Evolutionary conservation across 441 rosid genomes (phyloP), one percentile per base, ranked within the genome.

Genomic region (Corymbia calophylla): DNA sequence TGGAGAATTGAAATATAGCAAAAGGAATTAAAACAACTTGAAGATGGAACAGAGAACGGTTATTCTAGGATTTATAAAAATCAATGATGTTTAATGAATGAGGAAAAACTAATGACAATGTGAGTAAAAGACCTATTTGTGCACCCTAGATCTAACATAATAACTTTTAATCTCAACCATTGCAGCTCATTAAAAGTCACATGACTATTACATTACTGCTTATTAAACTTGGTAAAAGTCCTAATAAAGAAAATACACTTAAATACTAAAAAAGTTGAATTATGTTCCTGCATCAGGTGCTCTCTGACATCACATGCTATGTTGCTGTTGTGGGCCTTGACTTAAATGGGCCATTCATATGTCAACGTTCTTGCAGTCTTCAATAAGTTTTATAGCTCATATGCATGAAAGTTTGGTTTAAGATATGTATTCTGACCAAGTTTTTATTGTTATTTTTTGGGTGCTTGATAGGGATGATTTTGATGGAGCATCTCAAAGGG

Each of bases 401-500:
- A 14, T 64, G 70, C 70, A 64, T 27, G 31, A 12, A 12, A 27
- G 66, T 60, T 27, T 60, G 66, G 66, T 60, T 60, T 6, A 60
- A 60, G 31, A 60, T 60, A 60, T 64, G 70, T 35, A n/a, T 64
- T 64, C 70, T n/a, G 70, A 64, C 35, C 18, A 6, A 56, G 27
- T 56, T 56, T 56, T 56, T 56, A 1, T 29, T 64, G n/a, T n/a
- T 14, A 13, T n/a, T 60, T 64, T 31, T 11, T 8, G 17, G 7
- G n/a, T 58, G 53, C 49, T 39, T 87, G 47, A 19, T 86, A 94
- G 95, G 93, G 19, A 44, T 93, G 86, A 85, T 95, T 89, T 88
- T 95, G 93, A 93, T 94, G 95, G 95, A 94, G 73, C 70, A 84
- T 89, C 49, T 91, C n/a, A 92, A 91, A 91, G 95, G 84, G 66